A percentile compares a stretch with the other conserved stretches of the same genome.
Conservation (phyloP, 106 monocot genomes). For the Alisma plantagoaquatica region DNA sequence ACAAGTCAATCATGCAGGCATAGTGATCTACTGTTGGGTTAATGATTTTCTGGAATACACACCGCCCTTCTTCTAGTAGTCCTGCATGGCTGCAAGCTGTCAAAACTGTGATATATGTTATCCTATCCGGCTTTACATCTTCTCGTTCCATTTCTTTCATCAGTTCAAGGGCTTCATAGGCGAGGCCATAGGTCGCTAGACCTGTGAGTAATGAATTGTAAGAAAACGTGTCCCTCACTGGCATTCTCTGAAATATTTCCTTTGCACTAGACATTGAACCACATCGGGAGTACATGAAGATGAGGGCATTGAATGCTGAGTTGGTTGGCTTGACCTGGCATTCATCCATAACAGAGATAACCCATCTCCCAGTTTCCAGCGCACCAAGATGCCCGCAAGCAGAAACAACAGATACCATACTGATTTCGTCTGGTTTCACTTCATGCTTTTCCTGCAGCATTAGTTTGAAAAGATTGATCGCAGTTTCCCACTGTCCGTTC, state of each 20-base stretch:
- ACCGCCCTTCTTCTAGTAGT: slow-evolving; percentile 9
- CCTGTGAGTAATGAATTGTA: slow-evolving; percentile 36
- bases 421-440: slow-evolving; percentile 29
- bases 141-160: slow-evolving; percentile 20
- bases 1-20: slow-evolving; percentile 27
- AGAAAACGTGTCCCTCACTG: slow-evolving; percentile 15
- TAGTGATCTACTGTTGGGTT: slow-evolving; percentile 35
- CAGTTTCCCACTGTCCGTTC: slow-evolving; percentile 18
- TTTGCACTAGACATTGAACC: slow-evolving; percentile 25
- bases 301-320: slow-evolving; percentile 21
- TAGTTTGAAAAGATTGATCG: slow-evolving; percentile 22
- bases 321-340: slow-evolving; percentile 5
- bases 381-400: slow-evolving; percentile 39
- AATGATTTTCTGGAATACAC: slow-evolving; percentile 12
- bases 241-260: slow-evolving; percentile 19
- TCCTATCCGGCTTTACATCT: slow-evolving; percentile 15
- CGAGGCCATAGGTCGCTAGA: slow-evolving; percentile 21
- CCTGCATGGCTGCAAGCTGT: slow-evolving; percentile 42
- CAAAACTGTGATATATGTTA: slow-evolving; percentile 24
- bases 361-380: slow-evolving; percentile 23
- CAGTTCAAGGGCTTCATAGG: slow-evolving; percentile 13
- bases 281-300: slow-evolving; percentile 40
- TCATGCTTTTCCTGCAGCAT: slow-evolving; percentile 13
- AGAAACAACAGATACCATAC: slow-evolving; percentile 24
- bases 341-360: neutral